Base-by-base conservation (phyloP, 169 alveolate species). In the Pseudocohnilembus persalinus region DNA sequence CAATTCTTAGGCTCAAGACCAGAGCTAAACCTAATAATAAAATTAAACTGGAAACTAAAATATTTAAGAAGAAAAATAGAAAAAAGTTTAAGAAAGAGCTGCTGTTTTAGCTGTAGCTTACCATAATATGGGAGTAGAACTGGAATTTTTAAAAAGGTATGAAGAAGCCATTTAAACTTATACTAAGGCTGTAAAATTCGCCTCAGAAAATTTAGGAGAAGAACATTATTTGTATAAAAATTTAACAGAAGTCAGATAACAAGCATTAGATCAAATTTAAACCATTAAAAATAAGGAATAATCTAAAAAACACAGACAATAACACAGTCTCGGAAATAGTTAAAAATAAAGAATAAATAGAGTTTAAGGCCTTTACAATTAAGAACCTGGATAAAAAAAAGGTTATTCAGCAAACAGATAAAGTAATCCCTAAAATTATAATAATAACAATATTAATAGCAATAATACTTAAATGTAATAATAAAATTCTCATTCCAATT, bases 81-180 rank as follows among this genome's bases (percentile, higher is more conserved):
- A 87, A 73, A 83, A 74, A 31, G 88, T 88, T 35, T 81, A 88
- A 77, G 94, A 91, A 34, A 74, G 91, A n/a, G 89, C 90, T 27
- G 89, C 93, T 76, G 92, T 90, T 29, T 74, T 91, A 30, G 93
- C 94, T 0, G 91, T 94, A 0, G 92, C 96, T 16, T 94, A 90
- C 79, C 94, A 92, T 74, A 92, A 90, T 64, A 29, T 91, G 32
- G 97, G 93, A n/a, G 94, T 93, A 29, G 97, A 93, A 80, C 74
- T 88, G 32, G 97, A 93, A 83, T 91, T 79, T 76, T 75, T 93
- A 30, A 91, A 92, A 34, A 31, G 89, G 28, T 85, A 79, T 35
- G 90, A 83, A 76, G 93, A 91, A 77, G 81, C 92, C 0, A 75
- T 93, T 29, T 72, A 88, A 34, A 80, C 89, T 28, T 91, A 87